Evolutionary conservation across 768 basidiomycete species (phyloP).

Genomic region (Panaeolus papilionaceus): DNA sequence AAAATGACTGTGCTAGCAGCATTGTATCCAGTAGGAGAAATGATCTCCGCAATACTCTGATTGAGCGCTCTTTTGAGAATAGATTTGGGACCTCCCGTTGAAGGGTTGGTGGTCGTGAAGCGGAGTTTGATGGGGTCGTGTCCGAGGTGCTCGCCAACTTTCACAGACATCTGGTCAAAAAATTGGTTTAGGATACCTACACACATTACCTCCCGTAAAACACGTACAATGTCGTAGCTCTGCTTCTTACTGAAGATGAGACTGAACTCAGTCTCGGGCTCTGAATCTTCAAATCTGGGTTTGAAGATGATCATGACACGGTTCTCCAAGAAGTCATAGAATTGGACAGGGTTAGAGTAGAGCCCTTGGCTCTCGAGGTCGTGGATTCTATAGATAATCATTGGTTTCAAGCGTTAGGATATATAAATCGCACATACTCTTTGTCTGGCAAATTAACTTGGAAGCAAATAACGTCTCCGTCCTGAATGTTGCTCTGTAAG

Average conservation of each 20-base stretch:
- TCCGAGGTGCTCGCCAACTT: conserved; percentile 89
- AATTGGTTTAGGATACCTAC: conserved; percentile 20
- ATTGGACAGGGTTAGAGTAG: conserved; percentile 89
- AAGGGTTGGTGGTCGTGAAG: conserved; percentile 93
- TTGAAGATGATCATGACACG: conserved; percentile 95
- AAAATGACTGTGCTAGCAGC: conserved; percentile 88
- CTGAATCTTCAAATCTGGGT: conserved; percentile 86
- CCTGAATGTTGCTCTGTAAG: conserved; percentile 97
- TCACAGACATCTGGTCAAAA: conserved; percentile 81
- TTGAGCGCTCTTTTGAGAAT: conserved; percentile 93
- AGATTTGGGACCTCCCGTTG: conserved; percentile 84
- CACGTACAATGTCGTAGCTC: conserved; percentile 92
- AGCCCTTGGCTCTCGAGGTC: conserved; percentile 89
- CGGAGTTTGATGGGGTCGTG: conserved; percentile 97
- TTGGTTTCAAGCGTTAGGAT: conserved; percentile 17
- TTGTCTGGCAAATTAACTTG: conserved; percentile 95
- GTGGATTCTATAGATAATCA: conserved; percentile 59
- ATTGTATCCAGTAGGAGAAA: conserved; percentile 85
- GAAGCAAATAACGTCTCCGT: conserved; percentile 99
- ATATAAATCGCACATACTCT: conserved; percentile 66
- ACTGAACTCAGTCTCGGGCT: conserved; percentile 84
- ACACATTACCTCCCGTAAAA: not conserved
- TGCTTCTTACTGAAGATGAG: conserved; percentile 97
- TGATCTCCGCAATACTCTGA: conserved; percentile 95
- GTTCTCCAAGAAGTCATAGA: conserved; percentile 98